Evolutionary conservation across 2,329 filamentous ascomycete species (phyloP).

Genomic region (Kalaharituber pfeilii): DNA sequence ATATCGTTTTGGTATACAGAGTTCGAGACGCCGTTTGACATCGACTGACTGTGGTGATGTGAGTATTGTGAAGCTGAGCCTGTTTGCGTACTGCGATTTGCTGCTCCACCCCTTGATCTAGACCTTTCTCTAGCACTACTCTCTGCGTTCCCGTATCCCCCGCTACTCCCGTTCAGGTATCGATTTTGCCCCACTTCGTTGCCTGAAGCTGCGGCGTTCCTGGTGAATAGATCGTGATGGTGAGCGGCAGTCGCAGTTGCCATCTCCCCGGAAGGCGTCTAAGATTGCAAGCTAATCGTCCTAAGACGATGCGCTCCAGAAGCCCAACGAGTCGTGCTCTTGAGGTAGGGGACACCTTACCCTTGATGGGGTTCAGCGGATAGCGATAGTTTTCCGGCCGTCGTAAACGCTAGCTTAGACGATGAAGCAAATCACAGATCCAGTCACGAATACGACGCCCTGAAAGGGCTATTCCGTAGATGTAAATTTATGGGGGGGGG

Average conservation of each 20-base stretch:
- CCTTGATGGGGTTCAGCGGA: too few species aligned
- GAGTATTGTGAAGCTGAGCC: neutral
- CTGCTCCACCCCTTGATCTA: conserved; percentile 8
- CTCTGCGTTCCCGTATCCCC: conserved; percentile 13
- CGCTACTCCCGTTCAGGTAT: conserved; percentile 11
- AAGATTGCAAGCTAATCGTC: neutral
- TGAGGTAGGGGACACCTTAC: too few species aligned
- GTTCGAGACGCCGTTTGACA: conserved; percentile 11
- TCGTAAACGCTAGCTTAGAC: too few species aligned
- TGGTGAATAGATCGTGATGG: conserved; percentile 12
- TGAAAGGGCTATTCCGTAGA: too few species aligned
- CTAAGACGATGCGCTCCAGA: neutral
- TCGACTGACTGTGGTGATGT: conserved; percentile 4
- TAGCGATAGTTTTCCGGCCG: too few species aligned
- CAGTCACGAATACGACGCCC: too few species aligned
- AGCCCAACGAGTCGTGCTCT: too few species aligned
- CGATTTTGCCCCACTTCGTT: conserved; percentile 13
- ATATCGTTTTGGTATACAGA: conserved; percentile 1
- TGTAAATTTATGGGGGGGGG: too few species aligned
- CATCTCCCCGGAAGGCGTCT: conserved; percentile 15
- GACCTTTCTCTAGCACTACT: conserved; percentile 12
- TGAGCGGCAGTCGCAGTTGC: conserved; percentile 17
- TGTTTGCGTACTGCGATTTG: conserved; percentile 9
- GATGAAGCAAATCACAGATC: too few species aligned
- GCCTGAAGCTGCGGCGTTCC: conserved; percentile 9